Evolutionary conservation across 257 asterid genomes (phyloP).

Genomic region (Capsicum rhomboideum): DNA sequence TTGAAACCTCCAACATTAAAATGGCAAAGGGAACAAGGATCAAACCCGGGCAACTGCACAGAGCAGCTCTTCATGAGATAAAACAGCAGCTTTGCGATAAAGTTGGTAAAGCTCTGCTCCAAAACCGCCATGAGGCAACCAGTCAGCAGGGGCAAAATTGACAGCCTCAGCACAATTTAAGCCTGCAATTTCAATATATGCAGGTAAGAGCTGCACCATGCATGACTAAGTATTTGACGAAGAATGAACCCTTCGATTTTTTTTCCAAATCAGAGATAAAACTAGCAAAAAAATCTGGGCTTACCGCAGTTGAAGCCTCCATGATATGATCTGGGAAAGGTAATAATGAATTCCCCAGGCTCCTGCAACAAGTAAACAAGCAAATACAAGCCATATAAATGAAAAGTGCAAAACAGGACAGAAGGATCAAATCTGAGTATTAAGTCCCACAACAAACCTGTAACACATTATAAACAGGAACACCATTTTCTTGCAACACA

Average conservation of each 20-base stretch:
- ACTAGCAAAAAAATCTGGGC: slow-evolving; percentile 11
- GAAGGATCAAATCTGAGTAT: not conserved
- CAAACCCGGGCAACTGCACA: slow-evolving; percentile 82
- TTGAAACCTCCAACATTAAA: not conserved
- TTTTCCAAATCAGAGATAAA: slow-evolving; percentile 3
- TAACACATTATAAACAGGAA: slow-evolving; percentile 84
- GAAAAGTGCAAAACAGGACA: not conserved
- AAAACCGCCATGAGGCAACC: slow-evolving; percentile 97
- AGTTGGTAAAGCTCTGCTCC: slow-evolving; percentile 90
- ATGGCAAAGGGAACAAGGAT: slow-evolving; percentile 5
- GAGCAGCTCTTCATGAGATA: slow-evolving; percentile 90
- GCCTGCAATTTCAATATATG: slow-evolving; percentile 48
- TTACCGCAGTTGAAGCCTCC: slow-evolving; percentile 98
- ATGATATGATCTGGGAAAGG: slow-evolving; percentile 95
- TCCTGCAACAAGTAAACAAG: slow-evolving; percentile 44
- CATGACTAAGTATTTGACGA: not conserved
- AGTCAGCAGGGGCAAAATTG: slow-evolving; percentile 98
- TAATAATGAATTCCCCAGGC: slow-evolving; percentile 94
- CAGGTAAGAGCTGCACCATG: not conserved
- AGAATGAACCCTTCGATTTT: not conserved
- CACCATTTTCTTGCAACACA: slow-evolving; percentile 79
- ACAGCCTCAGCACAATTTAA: slow-evolving; percentile 99
- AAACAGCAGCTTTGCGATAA: slow-evolving; percentile 80
- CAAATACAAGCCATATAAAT: not conserved
- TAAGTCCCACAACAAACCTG: slow-evolving; percentile 41